phyloP scores from a whole-genome alignment of 2,329 filamentous ascomycete genomes.

The Chaetomium sp. region DNA sequence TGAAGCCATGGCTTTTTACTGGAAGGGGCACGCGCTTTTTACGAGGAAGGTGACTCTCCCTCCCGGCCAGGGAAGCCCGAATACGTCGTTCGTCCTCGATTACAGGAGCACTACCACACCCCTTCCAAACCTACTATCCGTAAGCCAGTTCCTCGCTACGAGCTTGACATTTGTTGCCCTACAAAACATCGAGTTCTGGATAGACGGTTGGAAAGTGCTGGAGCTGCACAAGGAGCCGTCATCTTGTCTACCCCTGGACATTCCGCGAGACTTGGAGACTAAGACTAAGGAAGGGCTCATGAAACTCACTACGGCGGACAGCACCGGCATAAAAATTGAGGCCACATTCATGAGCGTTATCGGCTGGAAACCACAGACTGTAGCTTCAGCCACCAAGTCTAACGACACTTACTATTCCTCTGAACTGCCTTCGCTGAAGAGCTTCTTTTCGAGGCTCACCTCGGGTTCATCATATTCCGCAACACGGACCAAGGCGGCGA shows the following conservation, averaged over 20 bases:
- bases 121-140: constrained; percentile 79
- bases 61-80: constrained; percentile 62
- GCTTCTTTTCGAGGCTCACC: constrained; percentile 80
- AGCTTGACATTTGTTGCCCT: constrained; percentile 95
- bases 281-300: constrained; percentile 86
- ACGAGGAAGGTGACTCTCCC: constrained; percentile 81
- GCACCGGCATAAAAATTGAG: constrained; percentile 89
- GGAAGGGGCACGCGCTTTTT: constrained; percentile 97
- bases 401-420: constrained; percentile 50
- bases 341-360: constrained; percentile 86
- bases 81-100: constrained; percentile 93
- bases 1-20: constrained; percentile 98
- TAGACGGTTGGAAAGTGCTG: constrained; percentile 84
- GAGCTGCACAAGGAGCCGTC: constrained; percentile 83
- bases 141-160: constrained; percentile 90
- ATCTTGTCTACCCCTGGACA: constrained; percentile 68
- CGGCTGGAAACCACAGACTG: constrained; percentile 71
- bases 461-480: constrained; percentile 54
- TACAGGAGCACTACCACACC: constrained; percentile 88
- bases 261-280: constrained; percentile 79
- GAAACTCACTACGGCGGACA: constrained; percentile 78
- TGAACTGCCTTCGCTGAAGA: constrained; percentile 66
- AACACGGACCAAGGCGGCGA: constrained; percentile 58
- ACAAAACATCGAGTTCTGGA: constrained; percentile 82
- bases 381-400: constrained; percentile 45